Evolutionary conservation across 306 rosid genomes (phyloP).

Genomic region (Oxytropis ochrocephala): DNA sequence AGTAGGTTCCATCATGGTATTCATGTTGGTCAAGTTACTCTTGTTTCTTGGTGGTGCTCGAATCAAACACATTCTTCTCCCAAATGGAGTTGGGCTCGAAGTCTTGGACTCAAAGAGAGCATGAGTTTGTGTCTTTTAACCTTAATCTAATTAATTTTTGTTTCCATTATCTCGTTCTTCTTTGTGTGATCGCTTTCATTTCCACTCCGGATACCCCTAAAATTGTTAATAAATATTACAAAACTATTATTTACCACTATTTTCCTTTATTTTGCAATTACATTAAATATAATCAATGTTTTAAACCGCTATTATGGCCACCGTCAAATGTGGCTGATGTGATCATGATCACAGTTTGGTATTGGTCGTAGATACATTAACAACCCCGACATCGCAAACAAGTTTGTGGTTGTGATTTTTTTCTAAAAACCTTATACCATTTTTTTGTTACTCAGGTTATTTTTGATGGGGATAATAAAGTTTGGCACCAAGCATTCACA

Average conservation of each 20-base stretch:
- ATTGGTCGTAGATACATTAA: too few relatives aligned
- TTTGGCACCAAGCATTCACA: background rate
- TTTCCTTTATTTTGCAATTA: too few relatives aligned
- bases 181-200: background rate
- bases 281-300: too few relatives aligned
- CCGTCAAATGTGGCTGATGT: too few relatives aligned
- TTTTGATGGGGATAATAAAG: conserved; percentile 3
- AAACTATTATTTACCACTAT: background rate
- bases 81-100: background rate
- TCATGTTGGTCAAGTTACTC: background rate
- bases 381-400: too few relatives aligned
- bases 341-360: too few relatives aligned
- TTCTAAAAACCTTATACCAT: background rate
- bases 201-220: background rate
- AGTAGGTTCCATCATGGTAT: background rate
- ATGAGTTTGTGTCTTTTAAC: background rate
- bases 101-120: background rate
- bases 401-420: background rate
- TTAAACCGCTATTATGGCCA: too few relatives aligned
- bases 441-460: background rate
- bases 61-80: background rate
- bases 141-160: background rate
- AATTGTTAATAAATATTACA: background rate
- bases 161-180: background rate
- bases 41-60: background rate